These are phyloP conservation scores for Lipomyces japonicus DNA, from an alignment of 805 yeast genomes.

Conservation along the genomic window DNA sequence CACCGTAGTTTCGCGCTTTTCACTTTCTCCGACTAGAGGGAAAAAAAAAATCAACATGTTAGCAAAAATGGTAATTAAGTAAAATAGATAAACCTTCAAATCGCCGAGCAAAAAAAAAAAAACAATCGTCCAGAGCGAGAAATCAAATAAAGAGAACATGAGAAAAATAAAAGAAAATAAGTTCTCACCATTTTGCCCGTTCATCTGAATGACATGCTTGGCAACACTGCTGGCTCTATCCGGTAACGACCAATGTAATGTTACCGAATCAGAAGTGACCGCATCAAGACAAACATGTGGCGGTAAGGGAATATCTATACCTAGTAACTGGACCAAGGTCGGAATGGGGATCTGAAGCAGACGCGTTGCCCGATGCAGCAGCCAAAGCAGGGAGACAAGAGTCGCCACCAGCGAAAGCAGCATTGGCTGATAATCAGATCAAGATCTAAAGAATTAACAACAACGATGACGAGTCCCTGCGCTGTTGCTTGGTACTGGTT, in stretches of 20 bases:
- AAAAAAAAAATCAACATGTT: neutral
- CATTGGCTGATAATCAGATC: too few relatives aligned
- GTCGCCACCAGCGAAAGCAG: constrained; percentile 30
- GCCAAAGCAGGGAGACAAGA: constrained; percentile 37
- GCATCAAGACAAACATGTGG: constrained; percentile 37
- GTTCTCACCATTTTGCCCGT: constrained; percentile 33
- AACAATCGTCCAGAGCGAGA: neutral
- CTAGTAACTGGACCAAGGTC: constrained; percentile 36
- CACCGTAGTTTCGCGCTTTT: constrained; percentile 36
- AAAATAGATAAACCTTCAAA: neutral
- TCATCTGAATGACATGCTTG: constrained; percentile 37
- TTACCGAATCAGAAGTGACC: constrained; percentile 33
- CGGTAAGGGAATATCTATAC: constrained; percentile 39
- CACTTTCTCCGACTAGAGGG: constrained; percentile 33
- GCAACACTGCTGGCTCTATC: constrained; percentile 33
- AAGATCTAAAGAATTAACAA: too few relatives aligned
- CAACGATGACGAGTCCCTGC: too few relatives aligned
- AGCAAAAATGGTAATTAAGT: neutral
- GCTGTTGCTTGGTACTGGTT: too few relatives aligned
- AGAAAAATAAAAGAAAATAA: neutral
- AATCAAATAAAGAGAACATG: neutral
- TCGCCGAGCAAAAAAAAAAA: too few relatives aligned
- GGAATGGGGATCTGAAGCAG: constrained; percentile 38
- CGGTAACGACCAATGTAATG: constrained; percentile 39
- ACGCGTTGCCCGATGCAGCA: constrained; percentile 37